These are phyloP conservation scores for Phymatotrichopsis omnivora DNA, from an alignment of 2,329 filamentous ascomycete species.

Conservation along the genomic window DNA sequence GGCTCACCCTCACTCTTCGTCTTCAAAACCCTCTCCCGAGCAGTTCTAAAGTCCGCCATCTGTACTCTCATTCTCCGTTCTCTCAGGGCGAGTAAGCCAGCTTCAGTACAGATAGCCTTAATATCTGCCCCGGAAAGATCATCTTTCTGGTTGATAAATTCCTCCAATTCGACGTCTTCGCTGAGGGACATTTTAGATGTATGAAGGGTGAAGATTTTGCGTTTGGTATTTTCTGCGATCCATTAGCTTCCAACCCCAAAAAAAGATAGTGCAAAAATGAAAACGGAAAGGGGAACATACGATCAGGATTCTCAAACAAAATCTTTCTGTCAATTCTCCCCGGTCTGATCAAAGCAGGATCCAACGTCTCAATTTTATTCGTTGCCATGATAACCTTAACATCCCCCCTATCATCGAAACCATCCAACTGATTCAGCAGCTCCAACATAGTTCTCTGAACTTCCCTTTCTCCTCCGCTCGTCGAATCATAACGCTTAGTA, in stretches of 20 bases:
- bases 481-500: conserved; percentile 97
- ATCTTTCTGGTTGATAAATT: conserved; percentile 98
- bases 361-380: conserved; percentile 98
- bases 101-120: conserved; percentile 97
- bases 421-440: conserved; percentile 93
- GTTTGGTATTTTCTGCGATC: conserved; percentile 63
- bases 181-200: conserved; percentile 97
- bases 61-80: conserved; percentile 95
- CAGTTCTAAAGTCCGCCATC: conserved; percentile 94
- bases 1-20: conserved; percentile 98
- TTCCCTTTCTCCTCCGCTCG: conserved; percentile 91
- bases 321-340: conserved; percentile 99
- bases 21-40: conserved; percentile 87
- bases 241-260: neutral
- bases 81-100: conserved; percentile 83
- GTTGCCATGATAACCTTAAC: conserved; percentile 99
- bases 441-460: conserved; percentile 98
- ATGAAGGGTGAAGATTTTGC: conserved; percentile 98
- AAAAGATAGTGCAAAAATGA: neutral
- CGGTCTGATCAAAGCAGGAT: conserved; percentile 89
- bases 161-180: conserved; percentile 93
- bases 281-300: conserved; percentile 37
- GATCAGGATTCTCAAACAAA: conserved; percentile 61
- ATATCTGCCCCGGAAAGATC: conserved; percentile 95
- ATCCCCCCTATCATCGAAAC: conserved; percentile 96